These are phyloP conservation scores for Trichophyton benhamiae DNA, from an alignment of 2,329 filamentous ascomycete species.

Conservation along the genomic window DNA sequence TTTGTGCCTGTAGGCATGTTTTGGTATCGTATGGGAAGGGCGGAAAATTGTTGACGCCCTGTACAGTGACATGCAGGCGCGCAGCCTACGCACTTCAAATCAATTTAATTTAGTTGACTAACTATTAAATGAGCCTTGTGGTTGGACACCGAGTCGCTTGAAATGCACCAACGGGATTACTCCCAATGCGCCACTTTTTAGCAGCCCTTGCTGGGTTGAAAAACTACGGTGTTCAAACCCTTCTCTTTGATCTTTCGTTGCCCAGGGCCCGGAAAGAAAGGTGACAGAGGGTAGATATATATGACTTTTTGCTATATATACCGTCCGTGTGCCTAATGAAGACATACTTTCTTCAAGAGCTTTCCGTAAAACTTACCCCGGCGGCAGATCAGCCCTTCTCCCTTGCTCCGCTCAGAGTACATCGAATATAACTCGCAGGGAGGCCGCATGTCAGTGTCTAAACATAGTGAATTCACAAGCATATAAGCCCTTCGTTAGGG, in stretches of 20 bases:
- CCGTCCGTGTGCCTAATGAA: no score
- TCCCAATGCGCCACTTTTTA: background rate
- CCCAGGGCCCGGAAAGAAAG: background rate
- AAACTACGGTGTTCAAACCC: background rate
- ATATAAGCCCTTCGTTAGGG: background rate
- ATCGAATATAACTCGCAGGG: background rate
- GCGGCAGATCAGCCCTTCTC: background rate
- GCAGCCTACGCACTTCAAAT: background rate
- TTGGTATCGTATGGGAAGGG: background rate
- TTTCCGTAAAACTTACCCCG: background rate
- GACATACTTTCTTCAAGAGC: no score
- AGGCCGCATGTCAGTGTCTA: background rate
- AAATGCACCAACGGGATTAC: background rate
- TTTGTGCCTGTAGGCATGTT: constrained; percentile 4
- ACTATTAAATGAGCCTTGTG: background rate
- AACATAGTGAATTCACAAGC: background rate
- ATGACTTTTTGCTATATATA: background rate
- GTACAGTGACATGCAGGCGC: background rate
- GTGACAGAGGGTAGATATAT: background rate
- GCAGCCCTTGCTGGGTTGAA: background rate
- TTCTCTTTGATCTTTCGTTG: background rate
- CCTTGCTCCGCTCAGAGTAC: background rate
- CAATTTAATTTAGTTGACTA: background rate
- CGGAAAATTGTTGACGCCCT: background rate
- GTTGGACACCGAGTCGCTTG: background rate